Evolutionary conservation across 306 rosid genomes (phyloP).

Genomic region (Mimosa pudica): DNA sequence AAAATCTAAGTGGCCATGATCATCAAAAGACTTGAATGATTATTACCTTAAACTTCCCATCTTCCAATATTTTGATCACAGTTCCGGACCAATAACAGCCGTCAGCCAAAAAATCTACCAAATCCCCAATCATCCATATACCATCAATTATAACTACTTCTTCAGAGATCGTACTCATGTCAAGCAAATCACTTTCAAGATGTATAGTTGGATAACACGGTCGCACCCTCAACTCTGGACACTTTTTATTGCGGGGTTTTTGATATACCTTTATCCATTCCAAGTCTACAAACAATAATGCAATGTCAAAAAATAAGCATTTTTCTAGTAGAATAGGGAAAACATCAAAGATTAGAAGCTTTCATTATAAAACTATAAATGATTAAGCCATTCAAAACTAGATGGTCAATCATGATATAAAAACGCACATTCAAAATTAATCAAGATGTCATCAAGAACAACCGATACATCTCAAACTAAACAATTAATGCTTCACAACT

Average conservation of each 20-base stretch:
- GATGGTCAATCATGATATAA: background rate
- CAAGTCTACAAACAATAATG: conserved; percentile 52
- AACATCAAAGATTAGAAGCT: background rate
- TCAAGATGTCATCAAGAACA: background rate
- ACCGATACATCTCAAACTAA: background rate
- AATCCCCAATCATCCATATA: conserved; percentile 76
- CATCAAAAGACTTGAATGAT: conserved; percentile 9
- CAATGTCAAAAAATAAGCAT: background rate
- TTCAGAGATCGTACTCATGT: conserved; percentile 47
- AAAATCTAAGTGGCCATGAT: background rate
- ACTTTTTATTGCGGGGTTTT: conserved; percentile 30
- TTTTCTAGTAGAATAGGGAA: background rate
- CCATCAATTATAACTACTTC: conserved; percentile 47
- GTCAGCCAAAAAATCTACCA: conserved; percentile 79
- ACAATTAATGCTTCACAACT: background rate
- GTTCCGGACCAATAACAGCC: conserved; percentile 82
- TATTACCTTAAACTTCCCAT: conserved; percentile 59
- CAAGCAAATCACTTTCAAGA: conserved; percentile 41
- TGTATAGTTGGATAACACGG: conserved; percentile 64
- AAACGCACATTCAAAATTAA: background rate
- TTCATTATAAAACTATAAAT: background rate
- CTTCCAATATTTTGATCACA: conserved; percentile 50
- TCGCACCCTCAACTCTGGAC: conserved; percentile 65
- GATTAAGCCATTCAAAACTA: background rate
- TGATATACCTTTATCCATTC: conserved; percentile 56